Evolutionary conservation across 2,329 filamentous ascomycete genomes (phyloP), one percentile per base, ranked within the genome.

Genomic region (Escovopsis sp.): DNA sequence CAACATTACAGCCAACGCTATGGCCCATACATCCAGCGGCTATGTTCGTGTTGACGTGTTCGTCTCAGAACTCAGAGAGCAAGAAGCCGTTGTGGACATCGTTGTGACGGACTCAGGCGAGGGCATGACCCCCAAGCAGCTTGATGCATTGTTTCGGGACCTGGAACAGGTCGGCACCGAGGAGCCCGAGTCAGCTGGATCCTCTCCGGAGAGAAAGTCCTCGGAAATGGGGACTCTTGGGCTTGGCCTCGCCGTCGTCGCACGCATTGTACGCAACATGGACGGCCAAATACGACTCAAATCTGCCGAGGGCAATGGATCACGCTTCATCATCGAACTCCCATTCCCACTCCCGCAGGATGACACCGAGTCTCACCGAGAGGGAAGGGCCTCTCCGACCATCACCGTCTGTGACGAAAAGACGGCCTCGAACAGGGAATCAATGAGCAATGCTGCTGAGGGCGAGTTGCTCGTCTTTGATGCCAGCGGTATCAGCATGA

Each of bases 201-300:
- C 39, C 14, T 32, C 28, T 21, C 35, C 25, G 0, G 46, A 50
- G 32, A n/a, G 55, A 3, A 48, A 54, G 35, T 37, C 52, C 12
- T 41, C 40, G 28, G 44, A 60, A 15, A 41, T 52, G 14, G 56
- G 60, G 33, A 76, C 75, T 0, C 57, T 93, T 1, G 87, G 87
- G 0, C 67, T 94, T 9, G 87, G 86, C 0, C 65, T 94, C n/a
- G 86, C 86, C 0, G 67, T 92, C 11, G 86, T 93, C n/a, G 81
- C 83, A 13, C 73, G 86, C 27, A 83, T 85, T 26, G 68, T 94
- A 23, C 72, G 77, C n/a, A 93, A 86, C 48, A 90, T 93, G 82
- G 79, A 88, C 39, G 87, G 86, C 0, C 86, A 93, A 48, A 56
- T 94, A 21, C 74, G 84, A 2, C 60, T 94, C 2, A 88, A 86